Base-by-base conservation (phyloP, 768 basidiomycete species). In the Naganishia vishniacii region DNA sequence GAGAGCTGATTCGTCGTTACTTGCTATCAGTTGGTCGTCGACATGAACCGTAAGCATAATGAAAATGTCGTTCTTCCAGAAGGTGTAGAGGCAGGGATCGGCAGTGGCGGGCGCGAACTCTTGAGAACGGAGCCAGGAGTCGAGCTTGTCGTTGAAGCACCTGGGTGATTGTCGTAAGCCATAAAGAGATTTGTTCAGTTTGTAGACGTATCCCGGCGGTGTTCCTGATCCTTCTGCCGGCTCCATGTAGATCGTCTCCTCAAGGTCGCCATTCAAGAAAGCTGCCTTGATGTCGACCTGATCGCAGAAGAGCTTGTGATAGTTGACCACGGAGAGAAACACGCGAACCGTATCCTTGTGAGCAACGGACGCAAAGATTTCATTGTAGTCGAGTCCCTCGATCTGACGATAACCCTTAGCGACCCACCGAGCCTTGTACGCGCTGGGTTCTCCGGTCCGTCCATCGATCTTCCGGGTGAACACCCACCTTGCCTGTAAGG, bases 361-460 rank as follows among this genome's bases (percentile, higher is more conserved):
- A 46, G 72, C 75, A 4, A 70, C 71, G 1, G 78, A 73, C 3
- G 76, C 67, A 12, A 70, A 73, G 0, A 75, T 80, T 15, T 81
- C 78, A 29, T 68, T 60, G 69, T 76, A 82, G 65, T 83, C 78
- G 16, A 80, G 65, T 0, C 81, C 78, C n/a, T 71, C 77, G 53
- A 67, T 69, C 65, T 83, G 80, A 2, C 75, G 69, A 68, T 75
- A 80, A 0, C 82, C 79, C 60, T 80, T 71, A 0, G 80, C 80
- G 34, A 81, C 80, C 18, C 82, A 69, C 41, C 80, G 58, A 23
- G 76, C 79, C 70, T 82, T 81, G 77, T 79, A 79, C 9, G 46
- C 46, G 8, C 9, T 11, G 8, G 78, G 75, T 5, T 69, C 66
- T 5, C 80, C 81, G 9, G 46, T 48, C 7, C 20, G 7, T 8